Evolutionary conservation across 768 basidiomycete genomes (phyloP).

Genomic region (Rhodotorula babjevae): DNA sequence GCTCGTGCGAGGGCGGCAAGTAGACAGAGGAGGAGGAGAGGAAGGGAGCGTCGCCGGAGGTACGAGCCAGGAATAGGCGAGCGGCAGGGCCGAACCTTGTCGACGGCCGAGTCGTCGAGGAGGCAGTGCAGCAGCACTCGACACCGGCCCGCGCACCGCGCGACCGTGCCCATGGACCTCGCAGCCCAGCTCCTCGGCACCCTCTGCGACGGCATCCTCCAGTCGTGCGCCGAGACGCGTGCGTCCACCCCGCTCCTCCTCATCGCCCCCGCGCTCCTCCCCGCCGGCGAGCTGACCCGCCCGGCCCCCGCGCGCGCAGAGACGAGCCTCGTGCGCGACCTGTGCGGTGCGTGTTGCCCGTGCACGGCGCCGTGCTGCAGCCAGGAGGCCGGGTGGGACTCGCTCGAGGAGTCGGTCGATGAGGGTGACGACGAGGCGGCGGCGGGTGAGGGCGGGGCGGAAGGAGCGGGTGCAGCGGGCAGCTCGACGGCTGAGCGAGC

Average conservation of each 20-base stretch:
- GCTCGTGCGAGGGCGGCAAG: too few relatives aligned
- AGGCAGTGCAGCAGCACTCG: too few relatives aligned
- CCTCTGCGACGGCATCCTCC: conserved; percentile 6
- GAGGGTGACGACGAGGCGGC: neutral
- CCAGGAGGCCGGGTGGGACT: conserved; percentile 3
- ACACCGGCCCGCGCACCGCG: neutral
- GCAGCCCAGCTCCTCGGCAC: neutral
- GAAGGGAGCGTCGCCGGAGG: too few relatives aligned
- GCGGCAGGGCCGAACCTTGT: too few relatives aligned
- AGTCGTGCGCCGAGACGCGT: conserved; percentile 1
- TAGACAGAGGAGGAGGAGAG: too few relatives aligned
- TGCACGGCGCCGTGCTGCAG: conserved; percentile 1
- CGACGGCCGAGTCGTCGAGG: too few relatives aligned
- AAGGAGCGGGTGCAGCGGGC: neutral
- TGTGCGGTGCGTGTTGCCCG: neutral
- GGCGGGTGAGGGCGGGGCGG: neutral
- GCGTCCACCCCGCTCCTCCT: neutral
- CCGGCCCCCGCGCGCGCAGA: neutral
- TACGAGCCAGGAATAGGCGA: too few relatives aligned
- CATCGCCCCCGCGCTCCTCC: neutral
- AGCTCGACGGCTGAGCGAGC: neutral
- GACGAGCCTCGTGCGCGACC: neutral
- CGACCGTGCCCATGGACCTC: neutral
- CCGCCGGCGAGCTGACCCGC: neutral
- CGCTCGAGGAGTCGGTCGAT: neutral